Evolutionary conservation across 352 stramenopile species (phyloP), one percentile per base, ranked within the genome.

Genomic region (Peronospora destructor): DNA sequence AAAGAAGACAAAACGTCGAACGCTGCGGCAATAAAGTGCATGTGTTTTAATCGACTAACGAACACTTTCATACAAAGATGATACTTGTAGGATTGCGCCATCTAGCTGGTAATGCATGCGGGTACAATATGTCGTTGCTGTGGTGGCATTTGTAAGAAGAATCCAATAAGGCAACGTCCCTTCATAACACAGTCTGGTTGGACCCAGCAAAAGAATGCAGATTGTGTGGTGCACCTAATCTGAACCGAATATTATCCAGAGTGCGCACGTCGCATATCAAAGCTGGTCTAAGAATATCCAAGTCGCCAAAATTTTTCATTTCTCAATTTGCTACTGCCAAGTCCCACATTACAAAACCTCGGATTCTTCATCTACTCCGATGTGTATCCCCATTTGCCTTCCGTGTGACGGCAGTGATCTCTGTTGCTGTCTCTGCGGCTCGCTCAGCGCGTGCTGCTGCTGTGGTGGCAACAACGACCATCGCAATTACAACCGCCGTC

Each of bases 371-470:
- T 37, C 8, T 33, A 10, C 19, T 21, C 17, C 17, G 32, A 66
- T 62, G 58, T 68, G 59, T 45, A 64, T 63, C 49, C 55, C 53
- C 33, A 53, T 63, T 46, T 66, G 57, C 23, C 21, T 57, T 23
- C 54, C 59, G 28, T 61, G 45, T 42, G 66, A 75, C 48, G 61
- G 37, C 30, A 64, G 74, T 45, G 64, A 68, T 21, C 55, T 73
- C 23, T 34, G 42, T 5, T 61, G 53, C 46, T 73, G 57, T 40
- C 59, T 74, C 9, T 73, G 58, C 29, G 62, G 64, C 10, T 59
- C 47, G 6, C 23, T 70, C 45, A 62, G 49, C 28, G 56, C 60
- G 25, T 69, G 55, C 46, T 69, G 60, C 49, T 69, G 60, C 28
- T 64, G 56, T 30, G 49, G 40, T 3, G 61, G 59, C 34, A 50